Evolutionary conservation across 2,329 filamentous ascomycete genomes (phyloP), one percentile per base, ranked within the genome.

Genomic region (Talaromyces islandicus): DNA sequence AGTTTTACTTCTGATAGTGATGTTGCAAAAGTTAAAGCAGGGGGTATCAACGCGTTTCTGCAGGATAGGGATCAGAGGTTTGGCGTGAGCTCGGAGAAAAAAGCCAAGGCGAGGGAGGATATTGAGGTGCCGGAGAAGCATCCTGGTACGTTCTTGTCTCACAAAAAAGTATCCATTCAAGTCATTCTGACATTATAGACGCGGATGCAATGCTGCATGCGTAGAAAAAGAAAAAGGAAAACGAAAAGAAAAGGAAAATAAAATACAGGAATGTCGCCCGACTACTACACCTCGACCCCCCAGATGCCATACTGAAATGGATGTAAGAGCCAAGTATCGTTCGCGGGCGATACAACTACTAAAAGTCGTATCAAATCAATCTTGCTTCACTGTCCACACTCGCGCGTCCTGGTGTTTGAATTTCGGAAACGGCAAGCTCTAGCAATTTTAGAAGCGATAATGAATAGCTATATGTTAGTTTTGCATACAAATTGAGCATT

Each of bases 381-480:
- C 74, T 83, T 78, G 81, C 81, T 83, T 82, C 80, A 74, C 69
- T 78, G 78, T 83, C 81, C 80, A 83, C 81, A 83, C 81, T 79
- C 74, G 76, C 77, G 69, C 79, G 77, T 76, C 78, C 79, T 80
- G 73, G 73, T 73, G 68, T 68, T 73, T 61, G 64, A 29, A 74
- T 72, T 74, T 76, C 71, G 78, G 70, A 75, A 75, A 78, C 76
- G 80, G 75, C 79, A 76, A 77, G 81, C 80, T 83, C 81, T 83
- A 83, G 81, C 81, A 77, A 61, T 77, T 72, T 75, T 71, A 76
- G 77, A 79, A 80, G 77, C 77, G 66, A 24, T 46, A 24, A 24
- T 24, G 12, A 12, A 46, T 46, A 38, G 35, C 35, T 38, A 38
- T 7, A 17, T 38, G 35, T 38, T 38, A 38, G 43, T 46, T 46